A percentile compares a stretch with the other conserved stretches of the same genome.
Conservation (phyloP, 495 filamentous ascomycete species). For the Thermochaetoides thermophila region DNA sequence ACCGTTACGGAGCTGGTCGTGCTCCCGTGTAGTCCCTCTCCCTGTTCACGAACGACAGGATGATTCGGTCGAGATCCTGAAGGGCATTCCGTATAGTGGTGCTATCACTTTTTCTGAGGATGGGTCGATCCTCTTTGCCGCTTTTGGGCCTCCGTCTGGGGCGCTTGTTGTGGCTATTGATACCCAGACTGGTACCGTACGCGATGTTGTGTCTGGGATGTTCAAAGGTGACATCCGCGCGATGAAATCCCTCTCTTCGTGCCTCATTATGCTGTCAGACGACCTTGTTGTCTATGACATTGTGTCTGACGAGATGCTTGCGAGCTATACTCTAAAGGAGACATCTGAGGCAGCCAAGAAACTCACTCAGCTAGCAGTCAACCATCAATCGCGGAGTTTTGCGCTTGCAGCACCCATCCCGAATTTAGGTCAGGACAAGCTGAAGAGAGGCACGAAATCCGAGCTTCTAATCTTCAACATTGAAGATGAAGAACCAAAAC, state of each 20-base stretch:
- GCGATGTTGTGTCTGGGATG: conserved; percentile 39
- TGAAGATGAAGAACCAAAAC: conserved; percentile 30
- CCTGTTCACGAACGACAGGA: conserved; percentile 26
- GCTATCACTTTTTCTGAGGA: conserved; percentile 67
- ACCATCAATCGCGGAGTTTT: conserved; percentile 39
- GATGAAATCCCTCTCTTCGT: conserved; percentile 43
- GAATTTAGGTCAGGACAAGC: conserved; percentile 10
- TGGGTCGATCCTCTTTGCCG: conserved; percentile 66
- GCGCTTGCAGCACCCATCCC: conserved; percentile 37
- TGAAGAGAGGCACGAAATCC: conserved; percentile 20
- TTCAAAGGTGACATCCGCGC: conserved; percentile 37
- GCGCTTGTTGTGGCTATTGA: conserved; percentile 43
- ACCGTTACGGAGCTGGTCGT: conserved; percentile 55
- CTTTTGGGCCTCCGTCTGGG: conserved; percentile 25
- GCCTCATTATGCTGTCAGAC: conserved; percentile 47
- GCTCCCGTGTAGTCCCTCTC: conserved; percentile 44
- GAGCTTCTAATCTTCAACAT: conserved; percentile 44
- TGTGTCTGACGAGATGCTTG: conserved; percentile 41
- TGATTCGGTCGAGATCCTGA: conserved; percentile 11
- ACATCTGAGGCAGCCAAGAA: conserved; percentile 20
- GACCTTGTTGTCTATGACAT: conserved; percentile 53
- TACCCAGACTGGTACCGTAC: conserved; percentile 38
- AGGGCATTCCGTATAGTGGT: conserved; percentile 21
- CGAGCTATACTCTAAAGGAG: conserved; percentile 28
- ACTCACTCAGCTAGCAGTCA: conserved; percentile 46